Base-by-base conservation (phyloP, 805 yeast species). In the Wickerhamomyces queroliae region DNA sequence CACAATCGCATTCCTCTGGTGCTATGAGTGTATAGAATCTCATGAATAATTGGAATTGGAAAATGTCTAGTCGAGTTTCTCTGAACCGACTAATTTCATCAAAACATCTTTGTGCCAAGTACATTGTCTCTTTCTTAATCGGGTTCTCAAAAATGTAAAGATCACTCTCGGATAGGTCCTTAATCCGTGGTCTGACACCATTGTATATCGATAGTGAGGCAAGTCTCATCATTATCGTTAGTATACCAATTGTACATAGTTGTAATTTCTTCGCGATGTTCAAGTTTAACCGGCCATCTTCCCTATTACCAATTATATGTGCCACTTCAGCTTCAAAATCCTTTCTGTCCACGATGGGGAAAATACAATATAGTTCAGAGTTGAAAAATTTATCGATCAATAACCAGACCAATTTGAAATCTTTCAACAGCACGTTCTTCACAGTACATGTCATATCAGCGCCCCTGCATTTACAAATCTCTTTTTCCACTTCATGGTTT, bases 1-100 rank as follows among this genome's bases (percentile, higher is more conserved):
- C 29, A 41, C 59, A 55, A 25, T 50, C 53, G 41, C 48, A 41
- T 11, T 52, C 56, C 36, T 55, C 60, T 1, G 54, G 58, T 2
- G 54, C 42, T 16, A 36, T 38, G 11, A 42, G 38, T 15, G 38
- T 46, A 31, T 47, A 55, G 18, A 40, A 41, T 17, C 42, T 37
- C 24, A 38, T 38, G 37, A 54, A 30, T 17, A 50, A 15, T 7
- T 33, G 29, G 23, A 55, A 48, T 23, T 54, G 60, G 35, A 52
- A 51, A 2, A 44, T 35, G 6, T 41, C 45, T 5, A 53, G 13
- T 6, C 37, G 33, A 16, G 48, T 32, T 9, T 37, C 44, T 26
- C 40, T 43, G 25, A 52, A 50, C 2, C 36, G 34, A 15, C 17
- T 23, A 12, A 52, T 29, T 32, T 52, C 57, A 4, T 29, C 19